phyloP scores from a whole-genome alignment of 805 yeast species.

The Danielia oregonensis region DNA sequence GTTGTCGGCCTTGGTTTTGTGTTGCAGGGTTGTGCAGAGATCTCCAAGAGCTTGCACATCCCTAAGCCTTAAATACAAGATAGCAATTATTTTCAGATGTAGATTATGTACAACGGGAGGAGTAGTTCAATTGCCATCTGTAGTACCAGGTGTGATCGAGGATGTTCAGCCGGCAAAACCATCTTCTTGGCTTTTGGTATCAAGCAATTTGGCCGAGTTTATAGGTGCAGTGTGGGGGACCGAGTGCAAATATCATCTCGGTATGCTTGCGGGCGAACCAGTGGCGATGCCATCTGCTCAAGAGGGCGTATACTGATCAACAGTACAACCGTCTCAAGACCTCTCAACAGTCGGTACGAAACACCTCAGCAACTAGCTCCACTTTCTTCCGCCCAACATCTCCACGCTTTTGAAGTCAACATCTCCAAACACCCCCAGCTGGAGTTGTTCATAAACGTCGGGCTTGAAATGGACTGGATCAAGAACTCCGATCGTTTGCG shows the following conservation, averaged over 20 bases:
- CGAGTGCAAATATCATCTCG: not conserved
- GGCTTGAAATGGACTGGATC: constrained; percentile 36
- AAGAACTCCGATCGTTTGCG: constrained; percentile 29
- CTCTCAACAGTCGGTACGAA: too few relatives aligned
- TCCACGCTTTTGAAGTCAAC: constrained; percentile 21
- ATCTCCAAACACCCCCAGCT: constrained; percentile 23
- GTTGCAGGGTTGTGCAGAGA: constrained; percentile 85
- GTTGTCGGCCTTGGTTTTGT: constrained; percentile 61
- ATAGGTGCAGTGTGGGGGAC: too few relatives aligned
- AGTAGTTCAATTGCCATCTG: too few relatives aligned
- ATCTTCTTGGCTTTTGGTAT: too few relatives aligned
- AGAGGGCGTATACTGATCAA: too few relatives aligned
- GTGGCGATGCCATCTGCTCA: not conserved
- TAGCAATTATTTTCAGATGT: not conserved
- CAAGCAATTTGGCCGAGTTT: too few relatives aligned
- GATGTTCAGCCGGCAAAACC: too few relatives aligned
- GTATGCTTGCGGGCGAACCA: not conserved
- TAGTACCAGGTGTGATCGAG: too few relatives aligned
- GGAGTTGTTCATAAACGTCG: constrained; percentile 23
- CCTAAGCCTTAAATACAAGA: constrained; percentile 79
- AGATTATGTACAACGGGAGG: not conserved
- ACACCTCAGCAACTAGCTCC: too few relatives aligned
- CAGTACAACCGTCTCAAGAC: too few relatives aligned
- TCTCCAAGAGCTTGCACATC: constrained; percentile 83
- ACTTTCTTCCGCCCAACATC: constrained; percentile 10